Base-by-base conservation (phyloP, 2,329 filamentous ascomycete species). In the Cladobotryum mycophilum region DNA sequence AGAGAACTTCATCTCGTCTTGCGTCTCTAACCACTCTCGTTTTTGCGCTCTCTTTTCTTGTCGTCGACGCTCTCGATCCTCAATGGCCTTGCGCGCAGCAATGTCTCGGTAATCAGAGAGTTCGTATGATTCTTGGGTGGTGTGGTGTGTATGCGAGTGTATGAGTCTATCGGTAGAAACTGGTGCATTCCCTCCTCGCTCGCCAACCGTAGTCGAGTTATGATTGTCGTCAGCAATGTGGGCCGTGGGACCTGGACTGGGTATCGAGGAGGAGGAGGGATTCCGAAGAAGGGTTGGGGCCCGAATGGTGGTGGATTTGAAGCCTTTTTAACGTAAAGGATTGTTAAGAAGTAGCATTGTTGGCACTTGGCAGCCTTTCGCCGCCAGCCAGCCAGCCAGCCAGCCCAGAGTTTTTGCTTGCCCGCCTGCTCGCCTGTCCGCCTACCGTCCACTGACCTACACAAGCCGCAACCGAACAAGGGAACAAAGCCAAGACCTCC, bases 1-100 rank as follows among this genome's bases (percentile, higher is more conserved):
- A 15, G 92, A 97, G 78, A 99, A 99, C 85, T 97, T 97, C 93
- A 99, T 99, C 66, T 89, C 88, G 82, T 87, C 84, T 58, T 77
- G 80, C 60, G 84, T 76, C 61, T 88, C 81, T 62, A 91, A 83
- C 77, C 81, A 80, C 64, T 75, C 74, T 67, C 82, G 79, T 75
- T 90, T 90, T 67, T 78, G 74, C 58, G 71, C 70, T 63, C 76
- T 72, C 68, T 80, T 84, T 17, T 64, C 59, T 55, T 56, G 64
- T 58, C 60, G 62, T 48, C 65, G 67, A 36, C 59, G 55, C 52
- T 71, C 65, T 48, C 61, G 63, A 33, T 67, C 64, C 53, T 62
- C 55, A 37, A 53, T 56, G 52, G 64, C 56, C 46, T 61, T 58
- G 40, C 63, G 63, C 46, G 58, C 55, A 47, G 61, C 57, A 45